Evolutionary conservation across 805 yeast species (phyloP).

Genomic region (Candida tallmaniae): DNA sequence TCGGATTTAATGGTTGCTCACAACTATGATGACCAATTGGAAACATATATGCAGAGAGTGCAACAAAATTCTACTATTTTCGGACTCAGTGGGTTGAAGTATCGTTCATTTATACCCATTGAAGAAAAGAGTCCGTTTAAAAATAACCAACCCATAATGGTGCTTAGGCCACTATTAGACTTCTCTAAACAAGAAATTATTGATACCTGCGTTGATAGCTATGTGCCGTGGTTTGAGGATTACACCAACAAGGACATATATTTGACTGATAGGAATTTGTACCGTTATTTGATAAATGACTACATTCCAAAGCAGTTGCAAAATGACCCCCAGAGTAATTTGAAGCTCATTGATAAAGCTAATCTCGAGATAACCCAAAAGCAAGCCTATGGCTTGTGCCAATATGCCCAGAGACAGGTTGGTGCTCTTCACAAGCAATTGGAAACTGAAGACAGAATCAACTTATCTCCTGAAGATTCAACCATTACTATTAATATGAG

Average conservation of each 20-base stretch:
- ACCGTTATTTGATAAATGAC: conserved; percentile 35
- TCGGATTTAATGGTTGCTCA: conserved; percentile 57
- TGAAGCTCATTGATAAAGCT: conserved; percentile 6
- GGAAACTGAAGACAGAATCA: neutral
- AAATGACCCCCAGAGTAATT: conserved; percentile 5
- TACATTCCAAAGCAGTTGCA: conserved; percentile 17
- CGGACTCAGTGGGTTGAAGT: conserved; percentile 58
- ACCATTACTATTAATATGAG: neutral
- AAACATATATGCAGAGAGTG: conserved; percentile 59
- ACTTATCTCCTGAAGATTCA: conserved; percentile 2
- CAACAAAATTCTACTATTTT: conserved; percentile 33
- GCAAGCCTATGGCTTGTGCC: conserved; percentile 7
- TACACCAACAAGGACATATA: conserved; percentile 50
- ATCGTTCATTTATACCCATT: conserved; percentile 23
- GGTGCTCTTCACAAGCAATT: conserved; percentile 5
- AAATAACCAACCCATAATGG: conserved; percentile 17
- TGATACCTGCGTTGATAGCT: conserved; percentile 37
- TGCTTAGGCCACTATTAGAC: conserved; percentile 50
- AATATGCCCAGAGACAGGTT: conserved; percentile 7
- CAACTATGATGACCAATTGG: conserved; percentile 67
- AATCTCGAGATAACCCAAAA: conserved; percentile 11
- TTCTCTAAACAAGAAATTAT: conserved; percentile 42
- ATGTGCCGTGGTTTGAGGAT: conserved; percentile 67
- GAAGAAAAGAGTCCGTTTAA: conserved; percentile 14
- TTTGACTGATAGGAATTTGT: conserved; percentile 55